A percentile compares a stretch with the other conserved stretches of the same genome.
These are phyloP conservation scores for Trametes hirsuta DNA, from an alignment of 1,284 basidiomycete genomes.

Conservation along the genomic window DNA sequence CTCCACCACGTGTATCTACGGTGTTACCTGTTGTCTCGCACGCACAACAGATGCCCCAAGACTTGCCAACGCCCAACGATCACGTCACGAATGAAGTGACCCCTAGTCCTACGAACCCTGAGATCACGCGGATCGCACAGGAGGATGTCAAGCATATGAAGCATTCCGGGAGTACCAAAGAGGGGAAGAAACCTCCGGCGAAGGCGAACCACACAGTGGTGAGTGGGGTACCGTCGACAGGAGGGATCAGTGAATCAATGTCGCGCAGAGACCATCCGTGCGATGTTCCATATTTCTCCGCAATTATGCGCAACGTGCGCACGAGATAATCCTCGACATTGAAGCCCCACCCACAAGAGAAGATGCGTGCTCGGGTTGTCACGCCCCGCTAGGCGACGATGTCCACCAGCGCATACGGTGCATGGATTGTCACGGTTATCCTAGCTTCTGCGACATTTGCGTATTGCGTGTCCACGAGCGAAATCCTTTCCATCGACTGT, in stretches of 20 bases:
- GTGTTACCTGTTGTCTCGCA: no score
- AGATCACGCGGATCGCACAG: no score
- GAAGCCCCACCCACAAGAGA: background rate
- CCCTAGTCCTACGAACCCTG: no score
- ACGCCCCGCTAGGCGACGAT: background rate
- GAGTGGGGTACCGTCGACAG: background rate
- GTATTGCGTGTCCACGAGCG: background rate
- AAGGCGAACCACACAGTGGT: background rate
- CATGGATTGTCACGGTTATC: background rate
- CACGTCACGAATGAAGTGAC: no score
- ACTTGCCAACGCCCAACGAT: no score
- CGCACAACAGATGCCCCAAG: no score
- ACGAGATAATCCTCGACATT: background rate
- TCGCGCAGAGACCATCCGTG: background rate
- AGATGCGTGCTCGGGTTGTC: background rate
- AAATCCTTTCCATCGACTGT: background rate
- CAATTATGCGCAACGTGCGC: background rate
- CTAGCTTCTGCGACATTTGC: background rate
- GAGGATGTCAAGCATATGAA: background rate
- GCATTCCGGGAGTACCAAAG: background rate
- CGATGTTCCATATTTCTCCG: background rate
- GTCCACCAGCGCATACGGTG: background rate
- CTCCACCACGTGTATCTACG: no score
- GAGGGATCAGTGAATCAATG: background rate
- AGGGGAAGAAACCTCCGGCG: background rate